Evolutionary conservation across 2,329 filamentous ascomycete genomes (phyloP), one percentile per base, ranked within the genome.

Genomic region (Stemphylium vesicarium): DNA sequence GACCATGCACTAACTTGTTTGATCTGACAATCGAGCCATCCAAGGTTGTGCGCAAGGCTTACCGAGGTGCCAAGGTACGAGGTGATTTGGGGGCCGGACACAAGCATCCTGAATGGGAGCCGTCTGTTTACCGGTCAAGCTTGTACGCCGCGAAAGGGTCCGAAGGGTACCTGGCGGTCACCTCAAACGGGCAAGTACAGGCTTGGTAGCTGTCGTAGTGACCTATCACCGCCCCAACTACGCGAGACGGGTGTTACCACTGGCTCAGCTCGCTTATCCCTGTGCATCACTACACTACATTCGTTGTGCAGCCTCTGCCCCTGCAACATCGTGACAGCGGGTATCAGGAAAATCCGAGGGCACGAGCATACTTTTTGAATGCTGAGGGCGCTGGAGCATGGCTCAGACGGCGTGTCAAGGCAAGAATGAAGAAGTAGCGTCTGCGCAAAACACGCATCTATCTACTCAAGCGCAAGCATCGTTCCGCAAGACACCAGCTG

Each of bases 211-310:
- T 39, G 31, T 6, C 10, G 32, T n/a, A n/a, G 31, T 24, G 41
- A 29, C 52, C 52, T 47, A 56, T 52, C 26, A 51, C 6, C 15
- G n/a, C 16, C 22, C 18, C 26, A 26, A 9, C 31, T 31, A 56
- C 45, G 49, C 37, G 48, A 38, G 26, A 16, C 39, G 31, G 31
- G 20, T 42, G 33, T 47, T 41, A 16, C 31, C 45, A 31, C 44
- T 38, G 38, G 38, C 39, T 38, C 53, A 46, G 41, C 53, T 56
- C 53, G 53, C 53, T 46, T 46, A 50, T 40, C 53, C 53, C 43
- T 50, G 52, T 16, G 46, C 26, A 2, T 48, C 11, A 29, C 37
- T 24, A 16, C 37, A 39, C 29, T 36, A 35, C 37, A 20, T 48
- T 33, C 31, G 41, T 12, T 42, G 37, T 31, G 36, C 40, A 45